Percentiles rank a stretch among this genome's conserved stretches.
These are phyloP conservation scores for Ziziphus jujuba DNA, from an alignment of 306 rosid species.

Conservation along the genomic window DNA sequence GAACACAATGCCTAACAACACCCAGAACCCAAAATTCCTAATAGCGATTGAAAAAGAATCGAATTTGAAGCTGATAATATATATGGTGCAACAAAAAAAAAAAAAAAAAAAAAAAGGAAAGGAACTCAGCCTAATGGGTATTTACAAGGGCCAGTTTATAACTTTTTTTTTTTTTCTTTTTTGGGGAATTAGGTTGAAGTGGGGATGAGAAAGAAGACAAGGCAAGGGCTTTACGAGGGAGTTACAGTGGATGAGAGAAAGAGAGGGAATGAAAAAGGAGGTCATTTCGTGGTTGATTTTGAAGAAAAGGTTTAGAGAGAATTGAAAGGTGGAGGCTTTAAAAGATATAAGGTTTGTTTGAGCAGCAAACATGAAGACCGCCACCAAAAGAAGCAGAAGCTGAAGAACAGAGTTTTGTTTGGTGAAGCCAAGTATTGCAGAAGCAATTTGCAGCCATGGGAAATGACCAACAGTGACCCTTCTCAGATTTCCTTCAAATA, in stretches of 20 bases:
- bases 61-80: not conserved
- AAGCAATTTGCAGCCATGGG: not conserved
- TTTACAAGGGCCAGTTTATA: not conserved
- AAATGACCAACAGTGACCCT: not conserved
- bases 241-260: not conserved
- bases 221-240: too few species aligned
- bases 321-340: not conserved
- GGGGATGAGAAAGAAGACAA: not conserved
- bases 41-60: too few species aligned
- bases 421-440: not conserved
- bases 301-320: not conserved
- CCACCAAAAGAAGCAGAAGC: not conserved
- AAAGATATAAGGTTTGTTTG: not conserved
- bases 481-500: not conserved
- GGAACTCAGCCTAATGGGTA: not conserved
- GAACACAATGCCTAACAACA: not conserved
- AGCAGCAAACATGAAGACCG: not conserved
- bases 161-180: not conserved
- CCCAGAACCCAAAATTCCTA: slow-evolving; percentile 23
- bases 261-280: not conserved
- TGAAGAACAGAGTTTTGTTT: not conserved
- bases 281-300: not conserved
- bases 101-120: too few species aligned
- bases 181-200: not conserved
- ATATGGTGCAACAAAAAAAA: not conserved